These are phyloP conservation scores for Arachis monticola DNA, from an alignment of 331 rosid genomes.

Conservation along the genomic window DNA sequence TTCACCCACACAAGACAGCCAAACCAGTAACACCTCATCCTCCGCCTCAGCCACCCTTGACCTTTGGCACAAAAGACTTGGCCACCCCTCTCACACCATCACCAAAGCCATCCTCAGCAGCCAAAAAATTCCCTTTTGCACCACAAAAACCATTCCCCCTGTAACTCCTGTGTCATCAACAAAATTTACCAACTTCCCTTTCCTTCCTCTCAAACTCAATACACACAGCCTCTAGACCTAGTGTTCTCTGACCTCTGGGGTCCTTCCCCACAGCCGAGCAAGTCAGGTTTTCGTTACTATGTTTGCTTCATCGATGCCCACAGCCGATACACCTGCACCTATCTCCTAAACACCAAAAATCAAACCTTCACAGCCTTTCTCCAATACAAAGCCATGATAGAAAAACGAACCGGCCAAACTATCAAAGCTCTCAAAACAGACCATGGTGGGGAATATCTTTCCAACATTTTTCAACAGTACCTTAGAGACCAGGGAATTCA, in stretches of 20 bases:
- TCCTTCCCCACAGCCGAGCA: neutral
- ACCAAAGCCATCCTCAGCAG: fast-evolving
- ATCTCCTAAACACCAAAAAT: no score
- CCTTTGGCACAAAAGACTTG: no score
- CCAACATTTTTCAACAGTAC: fast-evolving
- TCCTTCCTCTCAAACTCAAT: neutral
- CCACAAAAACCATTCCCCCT: no score
- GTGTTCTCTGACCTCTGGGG: neutral
- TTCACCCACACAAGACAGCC: no score
- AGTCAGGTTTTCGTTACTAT: neutral
- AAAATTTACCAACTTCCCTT: neutral
- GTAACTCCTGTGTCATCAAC: neutral
- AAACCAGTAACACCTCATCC: no score
- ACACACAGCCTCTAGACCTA: neutral
- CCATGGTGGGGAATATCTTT: neutral
- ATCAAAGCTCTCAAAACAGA: no score
- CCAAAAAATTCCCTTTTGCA: no score
- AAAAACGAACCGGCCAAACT: no score
- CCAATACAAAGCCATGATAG: neutral
- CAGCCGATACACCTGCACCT: neutral
- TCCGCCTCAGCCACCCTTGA: no score
- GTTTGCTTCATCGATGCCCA: neutral
- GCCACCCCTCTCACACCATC: no score
- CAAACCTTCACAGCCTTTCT: neutral
- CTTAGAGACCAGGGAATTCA: neutral